These are phyloP conservation scores for Agaricus blazei DNA, from an alignment of 768 basidiomycete species.

Conservation along the genomic window DNA sequence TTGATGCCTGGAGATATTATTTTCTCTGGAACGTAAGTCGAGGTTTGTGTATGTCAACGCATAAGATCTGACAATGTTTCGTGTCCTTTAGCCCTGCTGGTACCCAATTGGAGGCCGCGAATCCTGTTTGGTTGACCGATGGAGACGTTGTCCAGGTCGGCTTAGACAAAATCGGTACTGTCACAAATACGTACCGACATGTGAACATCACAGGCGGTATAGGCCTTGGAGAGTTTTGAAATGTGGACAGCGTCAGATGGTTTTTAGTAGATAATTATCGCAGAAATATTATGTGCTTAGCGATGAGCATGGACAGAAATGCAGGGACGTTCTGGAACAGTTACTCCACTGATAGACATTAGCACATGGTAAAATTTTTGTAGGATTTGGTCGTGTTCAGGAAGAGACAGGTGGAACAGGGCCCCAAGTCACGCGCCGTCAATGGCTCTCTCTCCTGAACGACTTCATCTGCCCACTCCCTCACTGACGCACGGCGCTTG, in stretches of 20 bases:
- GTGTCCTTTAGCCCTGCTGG: conserved; percentile 25
- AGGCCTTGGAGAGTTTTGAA: too few species aligned
- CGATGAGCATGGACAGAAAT: too few species aligned
- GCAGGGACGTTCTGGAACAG: too few species aligned
- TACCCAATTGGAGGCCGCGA: conserved; percentile 26
- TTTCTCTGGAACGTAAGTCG: conserved; percentile 36
- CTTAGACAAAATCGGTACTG: conserved; percentile 32
- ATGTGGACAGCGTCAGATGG: too few species aligned
- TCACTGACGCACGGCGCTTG: too few species aligned
- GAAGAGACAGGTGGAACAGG: too few species aligned
- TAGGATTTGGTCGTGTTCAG: neutral
- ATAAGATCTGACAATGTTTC: neutral
- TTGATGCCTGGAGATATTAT: conserved; percentile 37
- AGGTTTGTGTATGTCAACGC: neutral
- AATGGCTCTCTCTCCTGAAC: too few species aligned
- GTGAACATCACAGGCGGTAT: conserved; percentile 1
- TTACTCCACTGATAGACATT: neutral
- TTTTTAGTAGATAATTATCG: too few species aligned
- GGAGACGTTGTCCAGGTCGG: conserved; percentile 36
- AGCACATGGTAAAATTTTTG: neutral
- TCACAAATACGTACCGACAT: conserved; percentile 28
- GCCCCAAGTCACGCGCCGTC: too few species aligned
- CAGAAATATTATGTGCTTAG: too few species aligned
- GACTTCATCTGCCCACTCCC: too few species aligned
- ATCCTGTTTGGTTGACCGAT: conserved; percentile 29